Evolutionary conservation across 2,329 filamentous ascomycete species (phyloP), one percentile per base, ranked within the genome.

Genomic region (Cercospora zeina): DNA sequence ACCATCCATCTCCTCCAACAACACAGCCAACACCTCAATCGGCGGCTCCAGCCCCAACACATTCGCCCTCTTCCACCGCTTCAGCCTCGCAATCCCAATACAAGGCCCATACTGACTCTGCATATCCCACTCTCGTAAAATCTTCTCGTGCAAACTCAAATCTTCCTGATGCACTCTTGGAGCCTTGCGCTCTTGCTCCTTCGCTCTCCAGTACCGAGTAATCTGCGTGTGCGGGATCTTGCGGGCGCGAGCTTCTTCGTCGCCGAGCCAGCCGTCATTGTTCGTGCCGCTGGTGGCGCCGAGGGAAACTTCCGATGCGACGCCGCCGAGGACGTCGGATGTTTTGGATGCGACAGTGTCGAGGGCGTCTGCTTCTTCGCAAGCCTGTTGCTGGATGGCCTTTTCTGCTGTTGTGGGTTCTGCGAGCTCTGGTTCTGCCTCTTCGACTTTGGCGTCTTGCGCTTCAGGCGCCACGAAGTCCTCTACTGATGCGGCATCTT

Each of bases 51-150:
- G 81, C 2, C 89, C 88, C n/a, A 99, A 80, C 60, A 82, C 82
- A 58, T 96, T 83, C 4, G 95, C 95, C 50, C 95, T 86, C 73
- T 90, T 85, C 95, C 95, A 99, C 34, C 95, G 88, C 78, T 89
- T 90, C 69, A 89, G 79, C 53, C 95, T 87, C 37, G 87, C 79
- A 57, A 93, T 91, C 7, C 95, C 95, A 58, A 96, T 89, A 72
- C 91, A 96, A 1, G 95, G 95, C 61, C 95, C 95, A 75, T 90
- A 99, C 71, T 96, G 90, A 63, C 85, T 90, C 72, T 88, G 95
- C 68, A 96, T 89, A 75, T 99, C 95, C 77, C 95, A 99, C 74
- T 96, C 90, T 66, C 93, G 82, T 71, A 97, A 77, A 27, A 97
- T 86, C 80, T 93, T 96, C 81, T 97, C 93, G 60, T 89, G 82